These are phyloP conservation scores for Hawksworthiomyces lignivorus DNA, from an alignment of 2,329 filamentous ascomycete genomes.

Conservation along the genomic window DNA sequence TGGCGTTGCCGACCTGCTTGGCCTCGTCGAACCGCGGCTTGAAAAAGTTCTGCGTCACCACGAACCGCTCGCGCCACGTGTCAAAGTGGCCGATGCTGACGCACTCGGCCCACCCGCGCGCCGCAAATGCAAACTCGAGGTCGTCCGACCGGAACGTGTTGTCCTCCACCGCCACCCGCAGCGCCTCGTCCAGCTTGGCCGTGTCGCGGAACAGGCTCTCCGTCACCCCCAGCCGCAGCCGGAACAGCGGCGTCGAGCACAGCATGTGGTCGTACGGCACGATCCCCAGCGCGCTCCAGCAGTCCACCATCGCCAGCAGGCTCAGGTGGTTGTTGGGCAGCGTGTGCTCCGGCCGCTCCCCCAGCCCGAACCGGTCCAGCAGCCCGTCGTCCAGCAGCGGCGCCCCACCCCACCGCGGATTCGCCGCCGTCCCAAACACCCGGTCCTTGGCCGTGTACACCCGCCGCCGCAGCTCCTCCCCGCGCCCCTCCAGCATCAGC, in stretches of 20 bases:
- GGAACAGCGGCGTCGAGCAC: conserved; percentile 94
- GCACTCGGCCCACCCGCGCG: conserved; percentile 89
- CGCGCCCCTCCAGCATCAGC: conserved; percentile 84
- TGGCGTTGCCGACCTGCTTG: conserved; percentile 81
- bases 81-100: conserved; percentile 89
- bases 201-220: conserved; percentile 89
- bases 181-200: conserved; percentile 71
- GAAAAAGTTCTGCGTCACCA: conserved; percentile 86
- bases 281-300: conserved; percentile 90
- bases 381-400: conserved; percentile 74
- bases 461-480: conserved; percentile 62
- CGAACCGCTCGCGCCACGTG: conserved; percentile 84
- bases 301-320: conserved; percentile 94
- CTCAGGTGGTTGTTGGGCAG: conserved; percentile 89
- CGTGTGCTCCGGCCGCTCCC: conserved; percentile 43
- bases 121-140: conserved; percentile 95
- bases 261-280: conserved; percentile 99
- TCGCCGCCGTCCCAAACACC: conserved; percentile 68
- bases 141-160: conserved; percentile 92
- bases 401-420: conserved; percentile 50
- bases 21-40: conserved; percentile 83
- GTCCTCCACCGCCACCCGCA: conserved; percentile 81
- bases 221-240: conserved; percentile 92
- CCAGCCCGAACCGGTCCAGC: conserved; percentile 81
- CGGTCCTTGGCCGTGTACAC: conserved; percentile 59